Percentiles rank a stretch among this genome's conserved stretches.
phyloP scores from a whole-genome alignment of 2,329 filamentous ascomycete species.

The Penicillium sp. region DNA sequence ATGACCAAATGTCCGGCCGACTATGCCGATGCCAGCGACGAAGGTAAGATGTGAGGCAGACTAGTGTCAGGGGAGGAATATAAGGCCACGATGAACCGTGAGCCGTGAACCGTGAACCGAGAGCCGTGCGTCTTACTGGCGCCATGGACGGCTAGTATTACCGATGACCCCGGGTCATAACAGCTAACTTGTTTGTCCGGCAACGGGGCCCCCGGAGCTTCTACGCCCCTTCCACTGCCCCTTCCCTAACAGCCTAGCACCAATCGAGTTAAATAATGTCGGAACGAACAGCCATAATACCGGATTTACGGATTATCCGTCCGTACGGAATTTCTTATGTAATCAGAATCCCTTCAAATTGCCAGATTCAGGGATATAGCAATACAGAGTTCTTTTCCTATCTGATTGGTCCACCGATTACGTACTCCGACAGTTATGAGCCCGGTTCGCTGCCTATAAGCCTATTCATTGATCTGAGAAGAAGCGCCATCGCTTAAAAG shows the following conservation, averaged over 20 bases:
- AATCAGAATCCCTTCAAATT: too few relatives aligned
- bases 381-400: too few relatives aligned
- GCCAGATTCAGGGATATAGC: too few relatives aligned
- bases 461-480: too few relatives aligned
- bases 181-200: not conserved
- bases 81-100: not conserved
- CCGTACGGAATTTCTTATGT: not conserved
- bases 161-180: not conserved
- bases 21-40: not conserved
- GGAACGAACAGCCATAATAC: too few relatives aligned
- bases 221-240: not conserved
- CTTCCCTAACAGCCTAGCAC: not conserved
- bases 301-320: too few relatives aligned
- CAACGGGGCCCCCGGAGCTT: not conserved
- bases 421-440: too few relatives aligned
- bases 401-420: too few relatives aligned
- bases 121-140: not conserved
- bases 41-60: not conserved
- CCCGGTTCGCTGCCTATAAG: too few relatives aligned
- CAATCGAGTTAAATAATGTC: not conserved
- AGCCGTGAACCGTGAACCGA: not conserved
- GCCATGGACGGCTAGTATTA: not conserved
- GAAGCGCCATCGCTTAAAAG: too few relatives aligned
- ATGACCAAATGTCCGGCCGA: not conserved
- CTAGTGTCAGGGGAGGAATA: not conserved